Percentiles rank a stretch among this genome's conserved stretches.
Evolutionary conservation across 2,329 filamentous ascomycete species (phyloP).

Genomic region (Colletotrichum trifolii): DNA sequence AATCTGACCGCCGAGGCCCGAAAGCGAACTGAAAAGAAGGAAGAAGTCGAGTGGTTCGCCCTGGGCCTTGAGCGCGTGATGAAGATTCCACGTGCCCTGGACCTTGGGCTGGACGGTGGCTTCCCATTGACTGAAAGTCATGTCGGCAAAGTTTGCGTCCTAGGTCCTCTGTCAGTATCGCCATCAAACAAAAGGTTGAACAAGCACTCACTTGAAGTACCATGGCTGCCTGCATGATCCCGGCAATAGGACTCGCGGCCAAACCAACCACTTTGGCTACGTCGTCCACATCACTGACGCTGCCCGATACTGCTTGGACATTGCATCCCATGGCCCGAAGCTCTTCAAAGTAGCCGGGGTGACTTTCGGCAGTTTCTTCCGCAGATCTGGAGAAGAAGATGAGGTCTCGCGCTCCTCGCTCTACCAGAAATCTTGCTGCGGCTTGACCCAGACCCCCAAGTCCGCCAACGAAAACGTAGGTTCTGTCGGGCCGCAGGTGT

Average conservation of each 20-base stretch:
- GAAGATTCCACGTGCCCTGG: slow-evolving; percentile 56
- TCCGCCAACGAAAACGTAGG: slow-evolving; percentile 47
- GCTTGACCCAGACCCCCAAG: slow-evolving; percentile 46
- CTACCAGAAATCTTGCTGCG: slow-evolving; percentile 44
- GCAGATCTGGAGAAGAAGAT: slow-evolving; percentile 44
- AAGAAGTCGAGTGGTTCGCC: slow-evolving; percentile 50
- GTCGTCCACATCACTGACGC: slow-evolving; percentile 44
- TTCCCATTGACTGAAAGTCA: slow-evolving; percentile 52
- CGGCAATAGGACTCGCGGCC: slow-evolving; percentile 46
- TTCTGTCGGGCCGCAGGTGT: slow-evolving; percentile 18
- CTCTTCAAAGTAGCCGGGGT: slow-evolving; percentile 24
- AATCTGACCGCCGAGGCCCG: slow-evolving; percentile 46
- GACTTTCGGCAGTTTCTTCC: background rate
- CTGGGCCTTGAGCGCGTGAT: slow-evolving; percentile 42
- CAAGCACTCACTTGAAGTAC: slow-evolving; percentile 39
- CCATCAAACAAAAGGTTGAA: too few relatives aligned
- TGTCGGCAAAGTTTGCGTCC: slow-evolving; percentile 44
- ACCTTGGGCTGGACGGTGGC: slow-evolving; percentile 52
- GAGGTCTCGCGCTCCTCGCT: slow-evolving; percentile 43
- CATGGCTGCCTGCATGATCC: slow-evolving; percentile 55
- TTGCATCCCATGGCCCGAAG: slow-evolving; percentile 42
- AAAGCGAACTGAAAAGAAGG: slow-evolving; percentile 48
- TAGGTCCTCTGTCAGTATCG: background rate
- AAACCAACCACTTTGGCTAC: slow-evolving; percentile 41
- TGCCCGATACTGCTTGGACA: slow-evolving; percentile 45